A percentile compares a stretch with the other conserved stretches of the same genome.
Evolutionary conservation across 2,329 filamentous ascomycete genomes (phyloP).

Genomic region (Neofusicoccum parvum): DNA sequence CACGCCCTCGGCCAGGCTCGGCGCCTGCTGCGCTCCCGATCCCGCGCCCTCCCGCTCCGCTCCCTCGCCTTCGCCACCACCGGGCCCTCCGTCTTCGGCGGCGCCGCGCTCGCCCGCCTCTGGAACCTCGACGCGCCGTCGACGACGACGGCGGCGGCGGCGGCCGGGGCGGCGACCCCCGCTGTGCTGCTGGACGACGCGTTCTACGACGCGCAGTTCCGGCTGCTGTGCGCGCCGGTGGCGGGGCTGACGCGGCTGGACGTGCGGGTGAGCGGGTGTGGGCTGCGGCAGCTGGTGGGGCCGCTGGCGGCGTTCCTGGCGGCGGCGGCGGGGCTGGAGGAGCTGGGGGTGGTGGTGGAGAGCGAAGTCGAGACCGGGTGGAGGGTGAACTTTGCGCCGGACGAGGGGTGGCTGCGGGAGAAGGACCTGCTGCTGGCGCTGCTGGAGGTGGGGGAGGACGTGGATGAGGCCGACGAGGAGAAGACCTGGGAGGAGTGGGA

Average conservation of each 20-base stretch:
- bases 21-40: not conserved
- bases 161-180: not conserved
- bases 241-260: not conserved
- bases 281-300: not conserved
- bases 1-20: not conserved
- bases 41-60: not conserved
- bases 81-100: not conserved
- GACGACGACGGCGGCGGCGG: not conserved
- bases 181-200: not conserved
- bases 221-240: not conserved
- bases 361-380: not conserved
- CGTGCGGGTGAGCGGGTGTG: not conserved
- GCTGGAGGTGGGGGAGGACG: not conserved
- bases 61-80: not conserved
- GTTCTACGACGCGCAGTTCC: not conserved
- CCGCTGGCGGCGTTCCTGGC: not conserved
- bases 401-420: not conserved
- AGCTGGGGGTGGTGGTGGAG: conserved; percentile 3
- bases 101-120: not conserved
- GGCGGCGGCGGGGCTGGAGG: not conserved
- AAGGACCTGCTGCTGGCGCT: not conserved
- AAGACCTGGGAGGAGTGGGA: not conserved
- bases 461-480: not conserved
- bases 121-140: not conserved
- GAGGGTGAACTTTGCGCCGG: not conserved